A percentile compares a stretch with the other conserved stretches of the same genome.
phyloP scores from a whole-genome alignment of 306 rosid genomes.

The Spatholobus suberectus region DNA sequence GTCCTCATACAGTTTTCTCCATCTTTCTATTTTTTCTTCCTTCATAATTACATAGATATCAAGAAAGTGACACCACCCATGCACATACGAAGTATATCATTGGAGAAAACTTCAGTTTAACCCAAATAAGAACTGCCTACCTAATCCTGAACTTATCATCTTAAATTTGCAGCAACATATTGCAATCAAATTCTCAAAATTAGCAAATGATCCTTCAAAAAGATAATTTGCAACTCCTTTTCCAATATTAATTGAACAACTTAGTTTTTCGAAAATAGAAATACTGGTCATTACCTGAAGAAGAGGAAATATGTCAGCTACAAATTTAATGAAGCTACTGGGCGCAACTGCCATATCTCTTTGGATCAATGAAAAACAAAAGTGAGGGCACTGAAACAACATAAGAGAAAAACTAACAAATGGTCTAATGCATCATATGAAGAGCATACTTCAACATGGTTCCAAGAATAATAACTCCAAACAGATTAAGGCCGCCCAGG shows the following conservation, averaged over 20 bases:
- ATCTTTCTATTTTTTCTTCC: not conserved
- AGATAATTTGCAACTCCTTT: conserved; percentile 19
- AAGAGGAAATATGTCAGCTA: conserved; percentile 82
- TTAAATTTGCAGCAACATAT: not conserved
- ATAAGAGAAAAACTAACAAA: conserved; percentile 36
- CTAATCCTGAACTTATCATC: not conserved
- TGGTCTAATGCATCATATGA: conserved; percentile 16
- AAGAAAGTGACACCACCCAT: not conserved
- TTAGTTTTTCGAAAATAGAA: conserved; percentile 26
- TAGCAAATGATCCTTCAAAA: conserved; percentile 18
- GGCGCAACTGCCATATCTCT: conserved; percentile 77
- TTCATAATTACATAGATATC: not conserved
- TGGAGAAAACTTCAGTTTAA: not conserved
- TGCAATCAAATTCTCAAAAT: conserved; percentile 16
- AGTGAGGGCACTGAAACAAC: conserved; percentile 35
- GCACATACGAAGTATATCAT: not conserved
- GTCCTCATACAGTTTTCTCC: not conserved
- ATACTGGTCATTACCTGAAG: conserved; percentile 71
- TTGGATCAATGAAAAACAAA: conserved; percentile 42
- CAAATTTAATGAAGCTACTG: conserved; percentile 82
- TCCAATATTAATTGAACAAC: conserved; percentile 10
- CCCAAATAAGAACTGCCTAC: not conserved
- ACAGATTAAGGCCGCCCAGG: conserved; percentile 93
- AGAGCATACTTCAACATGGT: conserved; percentile 85
- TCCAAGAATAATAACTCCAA: conserved; percentile 95